Evolutionary conservation across 768 basidiomycete genomes (phyloP).

Genomic region (Leccinum arenicola): DNA sequence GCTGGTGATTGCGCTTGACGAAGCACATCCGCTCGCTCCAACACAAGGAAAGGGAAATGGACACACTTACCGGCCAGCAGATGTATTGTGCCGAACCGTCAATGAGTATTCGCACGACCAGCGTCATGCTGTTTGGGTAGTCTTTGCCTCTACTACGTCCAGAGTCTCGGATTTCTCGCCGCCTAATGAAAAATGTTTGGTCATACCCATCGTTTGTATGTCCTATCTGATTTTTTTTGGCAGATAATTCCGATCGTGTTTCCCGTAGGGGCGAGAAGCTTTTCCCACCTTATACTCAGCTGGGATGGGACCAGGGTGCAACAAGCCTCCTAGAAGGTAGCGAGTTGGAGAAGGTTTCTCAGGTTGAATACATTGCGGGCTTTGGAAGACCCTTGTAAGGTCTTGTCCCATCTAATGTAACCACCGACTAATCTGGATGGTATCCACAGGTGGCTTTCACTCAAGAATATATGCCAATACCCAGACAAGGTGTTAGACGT

Average conservation of each 20-base stretch:
- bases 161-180: not conserved
- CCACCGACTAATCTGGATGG: not conserved
- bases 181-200: not conserved
- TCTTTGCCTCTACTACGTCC: not conserved
- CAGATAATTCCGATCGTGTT: not conserved
- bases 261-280: not conserved
- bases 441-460: slow-evolving; percentile 6
- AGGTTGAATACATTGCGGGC: not conserved
- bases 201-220: not conserved
- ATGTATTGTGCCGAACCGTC: not conserved
- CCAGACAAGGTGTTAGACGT: not conserved
- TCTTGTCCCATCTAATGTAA: too few species aligned
- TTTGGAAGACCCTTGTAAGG: not conserved
- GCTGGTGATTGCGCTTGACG: not conserved
- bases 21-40: not conserved
- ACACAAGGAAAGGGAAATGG: not conserved
- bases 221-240: not conserved
- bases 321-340: not conserved
- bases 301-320: not conserved
- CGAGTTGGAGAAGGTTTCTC: not conserved
- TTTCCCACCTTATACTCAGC: not conserved
- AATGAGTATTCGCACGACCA: not conserved
- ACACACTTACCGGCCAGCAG: not conserved
- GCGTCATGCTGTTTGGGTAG: not conserved
- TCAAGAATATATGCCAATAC: not conserved